These are phyloP conservation scores for Xylariaceae sp. DNA, from an alignment of 2,329 filamentous ascomycete genomes.

Conservation along the genomic window DNA sequence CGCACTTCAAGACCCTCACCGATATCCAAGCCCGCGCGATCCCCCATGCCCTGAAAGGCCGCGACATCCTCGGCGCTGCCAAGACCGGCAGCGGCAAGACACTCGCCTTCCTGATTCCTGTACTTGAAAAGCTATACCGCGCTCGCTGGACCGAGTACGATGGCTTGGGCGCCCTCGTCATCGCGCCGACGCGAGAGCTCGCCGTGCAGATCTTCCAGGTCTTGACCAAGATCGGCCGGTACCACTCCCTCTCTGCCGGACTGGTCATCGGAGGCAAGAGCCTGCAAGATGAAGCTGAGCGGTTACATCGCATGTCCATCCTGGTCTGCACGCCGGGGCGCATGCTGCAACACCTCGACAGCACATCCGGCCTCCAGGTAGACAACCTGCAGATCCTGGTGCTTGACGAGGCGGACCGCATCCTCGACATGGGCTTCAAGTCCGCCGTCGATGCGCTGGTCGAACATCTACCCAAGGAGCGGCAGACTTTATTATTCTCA, in stretches of 20 bases:
- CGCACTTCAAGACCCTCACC: constrained; percentile 85
- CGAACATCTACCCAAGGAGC: constrained; percentile 76
- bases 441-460: constrained; percentile 84
- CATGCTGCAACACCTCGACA: constrained; percentile 92
- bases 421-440: constrained; percentile 97
- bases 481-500: constrained; percentile 92
- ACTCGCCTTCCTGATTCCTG: constrained; percentile 82
- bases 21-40: constrained; percentile 91
- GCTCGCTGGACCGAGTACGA: constrained; percentile 86
- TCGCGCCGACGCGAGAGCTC: constrained; percentile 90
- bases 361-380: constrained; percentile 84
- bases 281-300: constrained; percentile 77
- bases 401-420: constrained; percentile 91
- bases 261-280: constrained; percentile 91
- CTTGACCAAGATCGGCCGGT: constrained; percentile 78
- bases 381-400: constrained; percentile 90
- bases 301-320: constrained; percentile 90
- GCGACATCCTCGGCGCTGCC: constrained; percentile 86
- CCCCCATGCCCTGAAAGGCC: constrained; percentile 61
- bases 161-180: constrained; percentile 84
- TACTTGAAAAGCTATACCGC: constrained; percentile 87
- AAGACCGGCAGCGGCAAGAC: constrained; percentile 97
- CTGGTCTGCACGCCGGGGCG: constrained; percentile 90
- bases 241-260: constrained; percentile 87
- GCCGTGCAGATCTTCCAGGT: constrained; percentile 95